Base-by-base conservation (phyloP, 805 yeast genomes). In the Citeromyces matritensis region DNA sequence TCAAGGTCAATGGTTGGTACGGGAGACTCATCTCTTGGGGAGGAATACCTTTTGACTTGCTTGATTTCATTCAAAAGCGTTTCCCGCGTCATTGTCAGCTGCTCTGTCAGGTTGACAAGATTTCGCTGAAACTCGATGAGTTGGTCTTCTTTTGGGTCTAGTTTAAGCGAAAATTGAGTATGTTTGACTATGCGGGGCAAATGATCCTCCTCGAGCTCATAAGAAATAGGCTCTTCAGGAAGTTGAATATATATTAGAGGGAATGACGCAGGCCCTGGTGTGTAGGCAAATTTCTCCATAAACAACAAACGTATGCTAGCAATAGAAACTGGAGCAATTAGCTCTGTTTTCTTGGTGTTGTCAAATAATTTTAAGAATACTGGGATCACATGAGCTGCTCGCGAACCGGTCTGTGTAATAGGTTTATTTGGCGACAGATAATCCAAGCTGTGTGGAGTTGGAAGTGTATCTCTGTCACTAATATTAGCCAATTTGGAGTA, bases 261-360 rank as follows among this genome's bases (percentile, higher is more conserved):
- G 40, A 84, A 83, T 2, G 69, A 53, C 9, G 71, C 66, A 1
- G 69, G 51, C 0, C 79, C 77, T 0, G 94, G 91, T 0, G 88
- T 67, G 48, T 78, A 84, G 2, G 88, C 83, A 55, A 85, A 86
- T 42, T 73, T 81, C 44, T 88, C 95, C 5, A 86, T 81, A 45
- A 88, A 88, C 15, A 81, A 55, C 2, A 84, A 60, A 29, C 91
- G 63, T 24, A 80, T 43, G 3, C 73, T 60, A 3, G 74, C 65
- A 30, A 65, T 44, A 0, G 75, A 53, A 3, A 69, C 50, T 1
- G 75, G 74, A 9, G 59, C 42, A 23, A 49, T 49, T 2, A 68
- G 44, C 2, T 44, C 42, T 2, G 65, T 67, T 41, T 73, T 77
- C 45, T 73, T 78, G 1, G 76, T 73, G 35, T 60, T 56, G 10